Conservation (phyloP, 306 rosid species). For the Ormosia semicastrata region DNA sequence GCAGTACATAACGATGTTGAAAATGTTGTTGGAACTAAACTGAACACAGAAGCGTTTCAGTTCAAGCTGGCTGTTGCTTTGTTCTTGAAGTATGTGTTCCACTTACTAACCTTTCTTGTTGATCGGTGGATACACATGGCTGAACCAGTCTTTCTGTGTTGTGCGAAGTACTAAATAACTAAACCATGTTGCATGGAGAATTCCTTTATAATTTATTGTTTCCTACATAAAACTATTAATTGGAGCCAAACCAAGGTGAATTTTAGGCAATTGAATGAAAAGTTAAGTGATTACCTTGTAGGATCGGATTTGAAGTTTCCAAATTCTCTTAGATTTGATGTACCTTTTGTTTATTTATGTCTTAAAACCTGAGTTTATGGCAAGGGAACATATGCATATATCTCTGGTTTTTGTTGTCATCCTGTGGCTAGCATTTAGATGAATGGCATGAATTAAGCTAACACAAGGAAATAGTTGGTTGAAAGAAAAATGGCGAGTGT, state of each 20-base stretch:
- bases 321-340: not conserved
- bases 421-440: not conserved
- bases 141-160: not conserved
- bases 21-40: not conserved
- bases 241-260: not conserved
- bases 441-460: not conserved
- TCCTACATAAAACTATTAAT: not conserved
- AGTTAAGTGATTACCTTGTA: not conserved
- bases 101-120: not conserved
- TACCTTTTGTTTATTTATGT: not conserved
- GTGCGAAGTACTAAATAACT: not conserved
- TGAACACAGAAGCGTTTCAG: not conserved
- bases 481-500: not conserved
- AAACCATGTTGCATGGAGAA: not conserved
- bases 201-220: not conserved
- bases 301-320: not conserved
- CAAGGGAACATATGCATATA: not conserved
- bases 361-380: not conserved
- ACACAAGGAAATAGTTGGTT: not conserved
- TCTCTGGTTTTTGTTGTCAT: not conserved
- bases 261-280: not conserved
- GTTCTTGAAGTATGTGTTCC: not conserved
- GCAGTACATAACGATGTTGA: slow-evolving; percentile 1
- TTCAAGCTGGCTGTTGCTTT: not conserved
- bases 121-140: not conserved